These are phyloP conservation scores for Fraxinus pennsylvanica DNA, from an alignment of 257 asterid species.

Conservation along the genomic window DNA sequence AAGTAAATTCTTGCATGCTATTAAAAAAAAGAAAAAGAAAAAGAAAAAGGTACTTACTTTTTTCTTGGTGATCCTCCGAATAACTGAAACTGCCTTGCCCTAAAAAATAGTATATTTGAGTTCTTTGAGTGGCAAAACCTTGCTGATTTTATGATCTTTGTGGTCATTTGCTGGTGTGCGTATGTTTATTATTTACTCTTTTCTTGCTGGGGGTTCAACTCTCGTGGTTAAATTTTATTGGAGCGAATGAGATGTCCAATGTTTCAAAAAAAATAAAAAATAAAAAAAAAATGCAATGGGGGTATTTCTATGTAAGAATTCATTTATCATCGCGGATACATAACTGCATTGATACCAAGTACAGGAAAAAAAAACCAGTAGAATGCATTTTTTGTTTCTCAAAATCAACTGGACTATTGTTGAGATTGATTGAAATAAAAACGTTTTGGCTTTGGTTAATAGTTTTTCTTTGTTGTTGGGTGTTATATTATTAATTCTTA, in stretches of 20 bases:
- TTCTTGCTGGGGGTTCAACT: neutral
- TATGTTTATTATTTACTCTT: neutral
- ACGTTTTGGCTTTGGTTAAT: neutral
- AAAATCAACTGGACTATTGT: neutral
- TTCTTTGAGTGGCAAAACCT: neutral
- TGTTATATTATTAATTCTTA: neutral
- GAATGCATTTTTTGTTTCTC: constrained; percentile 9
- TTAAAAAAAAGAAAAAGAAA: neutral
- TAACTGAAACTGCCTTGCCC: neutral
- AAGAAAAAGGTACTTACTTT: neutral
- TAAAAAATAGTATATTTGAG: neutral
- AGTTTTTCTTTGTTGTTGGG: neutral
- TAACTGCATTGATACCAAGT: neutral
- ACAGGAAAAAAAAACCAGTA: neutral
- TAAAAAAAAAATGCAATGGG: neutral
- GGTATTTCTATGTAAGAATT: neutral
- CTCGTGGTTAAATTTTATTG: neutral
- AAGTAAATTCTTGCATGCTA: neutral
- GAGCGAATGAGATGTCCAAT: neutral
- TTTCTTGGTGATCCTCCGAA: neutral
- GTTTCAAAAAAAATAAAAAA: too few relatives aligned
- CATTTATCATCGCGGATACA: neutral
- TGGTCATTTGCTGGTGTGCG: neutral
- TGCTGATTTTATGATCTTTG: neutral
- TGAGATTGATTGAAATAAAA: neutral